A percentile compares a stretch with the other conserved stretches of the same genome.
Conservation (phyloP, 1,284 basidiomycete species). For the Vanrija pseudolonga region DNA sequence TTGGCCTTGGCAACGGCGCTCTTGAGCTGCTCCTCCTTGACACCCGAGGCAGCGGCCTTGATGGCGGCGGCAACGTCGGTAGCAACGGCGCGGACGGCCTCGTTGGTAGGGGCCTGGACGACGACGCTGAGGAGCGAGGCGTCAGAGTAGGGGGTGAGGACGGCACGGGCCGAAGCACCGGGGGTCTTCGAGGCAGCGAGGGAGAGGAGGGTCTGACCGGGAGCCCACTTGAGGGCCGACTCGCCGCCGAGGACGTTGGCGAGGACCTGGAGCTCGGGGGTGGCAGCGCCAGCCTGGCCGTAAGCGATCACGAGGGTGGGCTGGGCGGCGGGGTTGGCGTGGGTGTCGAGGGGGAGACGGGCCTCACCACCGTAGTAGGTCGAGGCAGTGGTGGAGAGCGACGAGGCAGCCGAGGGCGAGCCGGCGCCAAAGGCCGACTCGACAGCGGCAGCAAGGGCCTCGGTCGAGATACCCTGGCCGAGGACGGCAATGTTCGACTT, state of each 20-base stretch:
- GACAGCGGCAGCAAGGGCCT: conserved; percentile 66
- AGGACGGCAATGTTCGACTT: conserved; percentile 77
- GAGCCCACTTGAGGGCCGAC: conserved; percentile 79
- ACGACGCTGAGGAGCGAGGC: conserved; percentile 78
- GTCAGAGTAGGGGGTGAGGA: conserved; percentile 83
- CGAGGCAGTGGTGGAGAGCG: conserved; percentile 34
- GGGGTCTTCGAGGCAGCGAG: conserved; percentile 47
- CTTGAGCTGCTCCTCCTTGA: conserved; percentile 69
- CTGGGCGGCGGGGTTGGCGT: conserved; percentile 53
- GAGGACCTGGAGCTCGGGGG: conserved; percentile 68
- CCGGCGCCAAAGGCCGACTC: conserved; percentile 61
- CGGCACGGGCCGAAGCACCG: conserved; percentile 59
- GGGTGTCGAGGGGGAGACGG: conserved; percentile 57
- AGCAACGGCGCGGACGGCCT: conserved; percentile 52
- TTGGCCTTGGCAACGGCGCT: conserved; percentile 80
- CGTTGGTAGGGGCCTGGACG: conserved; percentile 51
- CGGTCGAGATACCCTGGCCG: conserved; percentile 75
- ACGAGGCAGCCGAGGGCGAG: conserved; percentile 36
- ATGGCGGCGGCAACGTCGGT: conserved; percentile 64
- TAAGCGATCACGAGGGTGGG: conserved; percentile 81
- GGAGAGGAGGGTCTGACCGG: conserved; percentile 66
- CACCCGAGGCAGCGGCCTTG: conserved; percentile 57
- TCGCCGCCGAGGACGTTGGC: conserved; percentile 66
- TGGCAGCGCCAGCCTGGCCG: conserved; percentile 61
- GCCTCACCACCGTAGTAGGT: conserved; percentile 82